Percentiles rank a stretch among this genome's conserved stretches.
Conservation (phyloP, 2,329 filamentous ascomycete genomes). For the Pseudovirgaria hyperparasitica region DNA sequence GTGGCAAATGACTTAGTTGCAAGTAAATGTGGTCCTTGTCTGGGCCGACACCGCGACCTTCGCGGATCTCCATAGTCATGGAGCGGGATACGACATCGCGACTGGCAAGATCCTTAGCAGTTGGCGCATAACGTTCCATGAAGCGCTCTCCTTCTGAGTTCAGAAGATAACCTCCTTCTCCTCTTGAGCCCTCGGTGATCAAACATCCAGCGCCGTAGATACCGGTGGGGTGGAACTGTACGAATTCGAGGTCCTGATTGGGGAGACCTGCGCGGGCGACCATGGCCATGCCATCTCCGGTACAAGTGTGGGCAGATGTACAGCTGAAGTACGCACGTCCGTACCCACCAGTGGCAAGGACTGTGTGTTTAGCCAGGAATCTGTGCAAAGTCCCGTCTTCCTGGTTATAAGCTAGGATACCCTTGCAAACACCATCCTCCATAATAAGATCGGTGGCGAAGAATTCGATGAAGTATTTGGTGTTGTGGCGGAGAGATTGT, state of each 20-base stretch:
- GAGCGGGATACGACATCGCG: conserved; percentile 94
- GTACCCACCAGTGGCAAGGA: conserved; percentile 93
- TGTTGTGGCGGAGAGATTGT: conserved; percentile 93
- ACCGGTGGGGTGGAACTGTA: conserved; percentile 98
- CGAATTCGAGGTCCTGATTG: conserved; percentile 98
- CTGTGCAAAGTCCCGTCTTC: conserved; percentile 96
- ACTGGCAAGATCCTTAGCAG: conserved; percentile 92
- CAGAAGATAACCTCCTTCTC: conserved; percentile 93
- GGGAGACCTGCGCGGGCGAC: conserved; percentile 93
- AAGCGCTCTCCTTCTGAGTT: conserved; percentile 98
- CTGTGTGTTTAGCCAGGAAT: conserved; percentile 93
- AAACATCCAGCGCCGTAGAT: conserved; percentile 97
- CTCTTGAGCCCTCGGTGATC: conserved; percentile 95
- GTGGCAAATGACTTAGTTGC: conserved; percentile 86
- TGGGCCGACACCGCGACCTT: conserved; percentile 89
- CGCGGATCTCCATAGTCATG: conserved; percentile 97
- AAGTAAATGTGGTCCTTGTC: conserved; percentile 99
- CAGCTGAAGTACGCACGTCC: conserved; percentile 97
- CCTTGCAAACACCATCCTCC: conserved; percentile 93
- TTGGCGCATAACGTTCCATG: conserved; percentile 97
- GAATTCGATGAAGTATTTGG: conserved; percentile 99
- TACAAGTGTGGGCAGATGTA: conserved; percentile 96
- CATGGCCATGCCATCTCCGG: conserved; percentile 99
- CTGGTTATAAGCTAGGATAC: conserved; percentile 96
- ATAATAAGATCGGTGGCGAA: conserved; percentile 95